Conservation (phyloP, 345 rosid species). For the Ceriops decandra region DNA sequence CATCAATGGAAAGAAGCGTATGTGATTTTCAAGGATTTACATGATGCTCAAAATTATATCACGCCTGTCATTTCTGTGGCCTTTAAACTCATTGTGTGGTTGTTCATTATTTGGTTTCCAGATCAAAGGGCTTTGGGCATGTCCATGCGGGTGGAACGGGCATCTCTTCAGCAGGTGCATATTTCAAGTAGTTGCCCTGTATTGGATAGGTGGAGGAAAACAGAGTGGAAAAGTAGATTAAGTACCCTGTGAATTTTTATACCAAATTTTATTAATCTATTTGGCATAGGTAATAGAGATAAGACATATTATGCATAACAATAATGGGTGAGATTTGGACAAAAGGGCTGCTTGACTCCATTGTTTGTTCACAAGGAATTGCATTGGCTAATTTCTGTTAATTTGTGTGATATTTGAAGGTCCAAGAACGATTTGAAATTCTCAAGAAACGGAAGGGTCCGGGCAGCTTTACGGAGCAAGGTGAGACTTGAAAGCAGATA, state of each 20-base stretch:
- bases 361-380: not conserved
- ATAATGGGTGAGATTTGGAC: too few species aligned
- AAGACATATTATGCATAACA: too few species aligned
- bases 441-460: constrained; percentile 84
- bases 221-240: not conserved
- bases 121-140: constrained; percentile 99
- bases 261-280: too few species aligned
- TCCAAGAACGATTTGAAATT: constrained; percentile 77
- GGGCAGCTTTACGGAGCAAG: constrained; percentile 89
- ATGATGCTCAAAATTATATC: not conserved
- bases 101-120: constrained; percentile 25
- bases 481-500: constrained; percentile 32
- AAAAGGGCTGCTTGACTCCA: not conserved
- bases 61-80: not conserved
- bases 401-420: constrained; percentile 40
- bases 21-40: constrained; percentile 14
- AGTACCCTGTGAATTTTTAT: too few species aligned
- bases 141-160: constrained; percentile 97
- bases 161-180: constrained; percentile 76
- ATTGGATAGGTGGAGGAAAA: not conserved
- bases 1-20: constrained; percentile 98
- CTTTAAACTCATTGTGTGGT: constrained; percentile 3
- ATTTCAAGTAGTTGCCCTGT: constrained; percentile 6
- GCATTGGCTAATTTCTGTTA: not conserved
- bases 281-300: too few species aligned